Conservation (phyloP, 768 basidiomycete species). For the Leccinellum albellum region DNA sequence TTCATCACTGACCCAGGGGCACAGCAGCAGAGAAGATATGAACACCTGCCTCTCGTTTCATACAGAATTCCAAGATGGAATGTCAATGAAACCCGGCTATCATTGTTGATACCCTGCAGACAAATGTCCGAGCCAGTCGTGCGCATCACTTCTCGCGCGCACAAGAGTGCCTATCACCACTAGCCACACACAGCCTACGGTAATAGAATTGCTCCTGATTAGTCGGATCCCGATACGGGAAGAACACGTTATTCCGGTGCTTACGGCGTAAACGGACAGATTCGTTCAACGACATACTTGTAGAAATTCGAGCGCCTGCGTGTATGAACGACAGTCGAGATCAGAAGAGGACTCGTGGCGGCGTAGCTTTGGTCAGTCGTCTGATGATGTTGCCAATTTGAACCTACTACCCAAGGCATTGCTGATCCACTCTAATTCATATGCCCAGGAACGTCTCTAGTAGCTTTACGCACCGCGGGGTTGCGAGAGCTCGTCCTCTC, state of each 20-base stretch:
- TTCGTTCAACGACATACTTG: neutral
- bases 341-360: too few species aligned
- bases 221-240: neutral
- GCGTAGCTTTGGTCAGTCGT: neutral
- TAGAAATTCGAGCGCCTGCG: too few species aligned
- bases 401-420: neutral
- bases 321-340: too few species aligned
- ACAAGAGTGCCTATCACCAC: neutral
- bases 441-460: neutral
- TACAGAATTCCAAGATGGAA: neutral
- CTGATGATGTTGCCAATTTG: too few species aligned
- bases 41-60: neutral
- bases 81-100: neutral
- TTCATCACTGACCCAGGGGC: neutral
- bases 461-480: too few species aligned
- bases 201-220: neutral
- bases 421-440: neutral
- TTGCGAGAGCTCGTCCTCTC: too few species aligned
- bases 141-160: neutral
- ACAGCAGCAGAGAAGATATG: neutral
- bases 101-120: neutral
- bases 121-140: neutral
- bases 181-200: neutral
- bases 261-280: neutral
- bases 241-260: neutral